phyloP scores from a whole-genome alignment of 768 basidiomycete genomes.

The Tulasnella sp. region DNA sequence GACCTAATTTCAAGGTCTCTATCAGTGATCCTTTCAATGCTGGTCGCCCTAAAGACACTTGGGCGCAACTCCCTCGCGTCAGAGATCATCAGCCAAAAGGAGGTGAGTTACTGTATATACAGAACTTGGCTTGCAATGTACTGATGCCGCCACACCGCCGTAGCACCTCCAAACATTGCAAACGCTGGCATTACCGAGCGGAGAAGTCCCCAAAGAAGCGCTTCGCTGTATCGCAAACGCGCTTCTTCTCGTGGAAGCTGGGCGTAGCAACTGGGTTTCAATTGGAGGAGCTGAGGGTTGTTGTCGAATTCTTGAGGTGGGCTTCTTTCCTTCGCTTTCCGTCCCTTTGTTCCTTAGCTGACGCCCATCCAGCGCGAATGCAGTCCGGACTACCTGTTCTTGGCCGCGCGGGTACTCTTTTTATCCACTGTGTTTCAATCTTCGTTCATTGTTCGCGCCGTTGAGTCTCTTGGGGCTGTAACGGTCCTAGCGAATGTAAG shows the following conservation, averaged over 20 bases:
- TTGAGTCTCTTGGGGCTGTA: constrained; percentile 22
- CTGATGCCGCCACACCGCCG: not conserved
- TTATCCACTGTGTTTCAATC: constrained; percentile 18
- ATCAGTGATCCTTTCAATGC: not conserved
- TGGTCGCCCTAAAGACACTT: constrained; percentile 20
- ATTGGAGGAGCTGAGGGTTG: constrained; percentile 16
- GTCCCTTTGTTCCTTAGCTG: not conserved
- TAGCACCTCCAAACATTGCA: constrained; percentile 12
- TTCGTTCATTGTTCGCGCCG: constrained; percentile 22
- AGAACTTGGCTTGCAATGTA: not conserved
- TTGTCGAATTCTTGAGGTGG: constrained; percentile 16
- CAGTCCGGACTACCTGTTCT: constrained; percentile 18
- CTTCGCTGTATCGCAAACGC: constrained; percentile 22
- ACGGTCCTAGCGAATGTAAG: constrained; percentile 8
- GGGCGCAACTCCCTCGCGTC: constrained; percentile 18
- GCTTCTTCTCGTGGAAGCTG: constrained; percentile 18
- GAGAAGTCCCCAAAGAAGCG: constrained; percentile 18
- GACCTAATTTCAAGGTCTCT: not conserved
- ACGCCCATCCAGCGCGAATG: constrained; percentile 1
- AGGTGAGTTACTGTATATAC: not conserved
- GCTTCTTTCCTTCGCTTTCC: not conserved
- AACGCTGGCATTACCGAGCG: constrained; percentile 11
- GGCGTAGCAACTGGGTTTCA: constrained; percentile 15
- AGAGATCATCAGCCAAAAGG: constrained; percentile 11
- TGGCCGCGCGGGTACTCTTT: constrained; percentile 21